These are phyloP conservation scores for Dryas octopetala DNA, from an alignment of 306 rosid species.

Conservation along the genomic window DNA sequence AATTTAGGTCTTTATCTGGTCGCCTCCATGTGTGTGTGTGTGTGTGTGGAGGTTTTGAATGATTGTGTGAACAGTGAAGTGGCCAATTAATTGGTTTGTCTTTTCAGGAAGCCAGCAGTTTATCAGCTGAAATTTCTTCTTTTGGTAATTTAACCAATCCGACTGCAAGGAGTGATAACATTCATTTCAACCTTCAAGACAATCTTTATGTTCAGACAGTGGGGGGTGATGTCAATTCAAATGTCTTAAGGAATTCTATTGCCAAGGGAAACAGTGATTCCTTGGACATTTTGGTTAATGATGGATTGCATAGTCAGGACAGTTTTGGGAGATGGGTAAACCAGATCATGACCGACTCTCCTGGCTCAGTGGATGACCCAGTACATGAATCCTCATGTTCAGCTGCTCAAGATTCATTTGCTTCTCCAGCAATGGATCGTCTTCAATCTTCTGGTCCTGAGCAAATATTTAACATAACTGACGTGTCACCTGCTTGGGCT, in stretches of 20 bases:
- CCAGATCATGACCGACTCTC: conserved; percentile 52
- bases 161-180: conserved; percentile 29
- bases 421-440: conserved; percentile 41
- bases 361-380: conserved; percentile 54
- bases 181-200: conserved; percentile 39
- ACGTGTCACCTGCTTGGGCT: conserved; percentile 78
- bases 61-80: neutral
- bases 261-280: conserved; percentile 36
- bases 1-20: neutral
- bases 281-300: conserved; percentile 35
- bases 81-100: conserved; percentile 20
- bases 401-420: conserved; percentile 41
- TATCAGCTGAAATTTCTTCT: conserved; percentile 43
- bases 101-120: conserved; percentile 52
- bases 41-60: neutral
- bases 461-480: conserved; percentile 72
- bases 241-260: conserved; percentile 33
- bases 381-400: conserved; percentile 53
- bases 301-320: conserved; percentile 71
- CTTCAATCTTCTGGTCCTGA: conserved; percentile 58
- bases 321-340: conserved; percentile 90
- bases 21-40: neutral
- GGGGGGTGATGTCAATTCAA: conserved; percentile 42
- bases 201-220: conserved; percentile 35
- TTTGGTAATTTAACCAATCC: conserved; percentile 41